Conservation (phyloP, 768 basidiomycete species). For the Termitomyces sp. region DNA sequence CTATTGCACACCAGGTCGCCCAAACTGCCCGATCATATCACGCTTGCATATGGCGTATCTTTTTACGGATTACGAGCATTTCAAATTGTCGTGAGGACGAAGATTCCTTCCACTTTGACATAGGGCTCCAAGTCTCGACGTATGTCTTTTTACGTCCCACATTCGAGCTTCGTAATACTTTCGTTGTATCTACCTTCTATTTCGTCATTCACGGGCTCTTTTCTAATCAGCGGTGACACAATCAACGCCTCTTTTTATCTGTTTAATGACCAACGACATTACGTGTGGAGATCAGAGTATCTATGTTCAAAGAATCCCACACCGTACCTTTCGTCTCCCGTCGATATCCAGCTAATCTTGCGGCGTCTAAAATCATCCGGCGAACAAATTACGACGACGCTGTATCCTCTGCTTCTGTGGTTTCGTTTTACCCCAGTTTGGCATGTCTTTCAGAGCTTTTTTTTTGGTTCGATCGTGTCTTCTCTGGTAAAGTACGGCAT, state of each 20-base stretch:
- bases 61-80: background rate
- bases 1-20: background rate
- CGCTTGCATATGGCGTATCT: background rate
- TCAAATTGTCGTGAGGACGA: background rate
- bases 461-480: background rate
- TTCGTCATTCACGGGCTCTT: constrained; percentile 12
- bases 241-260: background rate
- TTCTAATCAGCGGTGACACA: constrained; percentile 10
- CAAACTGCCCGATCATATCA: background rate
- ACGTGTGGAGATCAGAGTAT: background rate
- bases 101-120: background rate
- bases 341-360: background rate
- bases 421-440: background rate
- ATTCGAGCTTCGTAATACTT: background rate
- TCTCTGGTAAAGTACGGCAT: background rate
- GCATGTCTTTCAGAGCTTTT: background rate
- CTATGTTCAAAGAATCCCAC: background rate
- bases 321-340: background rate
- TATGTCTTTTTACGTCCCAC: constrained; percentile 8
- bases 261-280: background rate
- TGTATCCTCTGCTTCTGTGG: background rate
- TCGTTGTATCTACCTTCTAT: constrained; percentile 1
- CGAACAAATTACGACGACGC: background rate
- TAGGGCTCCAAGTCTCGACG: background rate
- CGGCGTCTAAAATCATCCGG: background rate